Base-by-base conservation (phyloP, 2,329 filamentous ascomycete species). In the Epichloe bromicola region DNA sequence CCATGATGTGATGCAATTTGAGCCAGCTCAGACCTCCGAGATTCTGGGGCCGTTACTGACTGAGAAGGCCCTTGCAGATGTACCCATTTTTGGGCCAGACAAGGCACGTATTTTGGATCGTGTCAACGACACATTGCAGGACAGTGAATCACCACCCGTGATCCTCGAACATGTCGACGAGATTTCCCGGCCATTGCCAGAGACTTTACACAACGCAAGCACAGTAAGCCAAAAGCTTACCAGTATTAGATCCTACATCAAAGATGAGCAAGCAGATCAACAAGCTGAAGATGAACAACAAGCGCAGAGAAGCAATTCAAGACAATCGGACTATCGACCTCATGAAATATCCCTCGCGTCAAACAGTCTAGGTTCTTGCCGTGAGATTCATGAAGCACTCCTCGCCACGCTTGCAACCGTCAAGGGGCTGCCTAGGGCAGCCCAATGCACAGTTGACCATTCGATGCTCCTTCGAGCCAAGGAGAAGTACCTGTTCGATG, bases 401-500 rank as follows among this genome's bases (percentile, higher is more conserved):
- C 65, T 81, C 1, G 63, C 63, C 8, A 69, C 70, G 1, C 69
- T 74, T 12, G 61, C 70, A 26, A 67, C 72, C 41, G 69, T 69
- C 2, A 68, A 66, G 39, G 71, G 71, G 1, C 68, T 79, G 5
- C 72, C 77, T 0, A 68, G 68, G 40, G 70, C 75, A 53, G 76
- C 74, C 1, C 75, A 79, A 49, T 68, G 67, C 14, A 63, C 78
- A 7, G 60, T 80, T 12, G 75, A 83, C 54, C 75, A 83, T 54
- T 64, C 71, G 4, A 80, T 82, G 72, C 65, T 83, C 10, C 65
- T 79, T 38, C 76, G 81, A 15, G 78, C 79, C 7, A 77, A 76
- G 55, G 78, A 80, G 57, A 75, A 72, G 50, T 85, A 84, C 55
- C 66, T 83, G 0, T 82, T 84, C 54, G 72, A 89, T 59, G 81